These are phyloP conservation scores for Jamesozyma jinghongensis DNA, from an alignment of 805 yeast genomes.

Conservation along the genomic window DNA sequence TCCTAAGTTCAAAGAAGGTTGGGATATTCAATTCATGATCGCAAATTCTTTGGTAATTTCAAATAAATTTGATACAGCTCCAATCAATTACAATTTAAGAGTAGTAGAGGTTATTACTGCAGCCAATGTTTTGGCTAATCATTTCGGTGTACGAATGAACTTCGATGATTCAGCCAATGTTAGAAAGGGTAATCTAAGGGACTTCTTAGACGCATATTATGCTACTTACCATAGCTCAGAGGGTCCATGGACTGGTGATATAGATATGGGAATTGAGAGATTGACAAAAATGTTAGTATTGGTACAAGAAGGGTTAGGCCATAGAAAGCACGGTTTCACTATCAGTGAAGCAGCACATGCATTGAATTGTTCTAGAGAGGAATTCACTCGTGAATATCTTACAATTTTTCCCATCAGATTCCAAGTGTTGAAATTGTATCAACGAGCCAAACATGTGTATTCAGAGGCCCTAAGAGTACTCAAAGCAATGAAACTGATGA, in stretches of 20 bases:
- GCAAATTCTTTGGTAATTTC: slow-evolving; percentile 56
- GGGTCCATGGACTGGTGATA: slow-evolving; percentile 40
- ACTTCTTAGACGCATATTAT: slow-evolving; percentile 48
- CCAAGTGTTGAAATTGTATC: slow-evolving; percentile 45
- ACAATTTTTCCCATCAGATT: slow-evolving; percentile 49
- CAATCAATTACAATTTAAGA: slow-evolving; percentile 56
- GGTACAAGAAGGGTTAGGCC: slow-evolving; percentile 36
- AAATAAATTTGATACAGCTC: slow-evolving; percentile 62
- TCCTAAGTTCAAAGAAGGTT: slow-evolving; percentile 34
- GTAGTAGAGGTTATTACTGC: slow-evolving; percentile 65
- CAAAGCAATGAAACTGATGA: slow-evolving; percentile 37
- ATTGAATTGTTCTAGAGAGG: slow-evolving; percentile 35
- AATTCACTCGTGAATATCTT: slow-evolving; percentile 39
- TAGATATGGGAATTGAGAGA: slow-evolving; percentile 35
- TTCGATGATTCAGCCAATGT: slow-evolving; percentile 22
- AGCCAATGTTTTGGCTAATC: slow-evolving; percentile 46
- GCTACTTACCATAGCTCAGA: slow-evolving; percentile 15
- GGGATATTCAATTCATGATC: slow-evolving; percentile 45
- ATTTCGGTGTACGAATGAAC: slow-evolving; percentile 31
- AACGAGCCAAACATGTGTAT: slow-evolving; percentile 54
- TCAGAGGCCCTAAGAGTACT: slow-evolving; percentile 53
- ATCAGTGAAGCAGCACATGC: slow-evolving; percentile 39
- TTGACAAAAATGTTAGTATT: slow-evolving; percentile 35
- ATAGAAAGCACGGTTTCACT: slow-evolving; percentile 40
- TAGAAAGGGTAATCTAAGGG: slow-evolving; percentile 50